Evolutionary conservation across 768 basidiomycete genomes (phyloP).

Genomic region (Amanita subjunquillea): DNA sequence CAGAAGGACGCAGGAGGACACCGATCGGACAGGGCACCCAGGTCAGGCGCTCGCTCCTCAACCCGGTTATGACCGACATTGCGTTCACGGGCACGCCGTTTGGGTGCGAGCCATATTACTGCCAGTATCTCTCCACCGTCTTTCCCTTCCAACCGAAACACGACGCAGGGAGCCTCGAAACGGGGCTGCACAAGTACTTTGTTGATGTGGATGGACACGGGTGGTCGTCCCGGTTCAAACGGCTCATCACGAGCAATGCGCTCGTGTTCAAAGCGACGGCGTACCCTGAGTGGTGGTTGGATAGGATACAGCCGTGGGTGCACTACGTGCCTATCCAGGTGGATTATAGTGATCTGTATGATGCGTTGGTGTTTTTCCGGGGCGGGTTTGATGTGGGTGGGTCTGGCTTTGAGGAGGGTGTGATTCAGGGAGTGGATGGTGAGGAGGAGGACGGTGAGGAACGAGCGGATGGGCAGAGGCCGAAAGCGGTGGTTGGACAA

Average conservation of each 20-base stretch:
- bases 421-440: not conserved
- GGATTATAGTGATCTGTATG: conserved; percentile 53
- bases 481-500: conserved; percentile 16
- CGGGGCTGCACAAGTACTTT: conserved; percentile 46
- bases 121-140: conserved; percentile 27
- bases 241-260: conserved; percentile 46
- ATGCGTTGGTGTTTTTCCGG: conserved; percentile 56
- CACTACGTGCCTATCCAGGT: conserved; percentile 59
- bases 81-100: conserved; percentile 35
- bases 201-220: conserved; percentile 53
- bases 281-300: conserved; percentile 59
- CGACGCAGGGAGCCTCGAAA: conserved; percentile 21
- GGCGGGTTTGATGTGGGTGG: conserved; percentile 25
- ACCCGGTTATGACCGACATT: conserved; percentile 45
- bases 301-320: conserved; percentile 53
- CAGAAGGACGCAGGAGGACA: not conserved
- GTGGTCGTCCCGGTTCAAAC: conserved; percentile 55
- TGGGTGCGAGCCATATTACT: conserved; percentile 31
- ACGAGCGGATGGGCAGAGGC: not conserved
- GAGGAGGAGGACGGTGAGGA: not conserved
- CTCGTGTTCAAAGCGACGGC: conserved; percentile 56
- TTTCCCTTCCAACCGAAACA: conserved; percentile 39
- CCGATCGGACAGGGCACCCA: conserved; percentile 21
- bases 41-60: conserved; percentile 24
- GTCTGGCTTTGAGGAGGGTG: not conserved